Base-by-base conservation (phyloP, 495 filamentous ascomycete genomes). In the Paragyromitra xinjiangensis region DNA sequence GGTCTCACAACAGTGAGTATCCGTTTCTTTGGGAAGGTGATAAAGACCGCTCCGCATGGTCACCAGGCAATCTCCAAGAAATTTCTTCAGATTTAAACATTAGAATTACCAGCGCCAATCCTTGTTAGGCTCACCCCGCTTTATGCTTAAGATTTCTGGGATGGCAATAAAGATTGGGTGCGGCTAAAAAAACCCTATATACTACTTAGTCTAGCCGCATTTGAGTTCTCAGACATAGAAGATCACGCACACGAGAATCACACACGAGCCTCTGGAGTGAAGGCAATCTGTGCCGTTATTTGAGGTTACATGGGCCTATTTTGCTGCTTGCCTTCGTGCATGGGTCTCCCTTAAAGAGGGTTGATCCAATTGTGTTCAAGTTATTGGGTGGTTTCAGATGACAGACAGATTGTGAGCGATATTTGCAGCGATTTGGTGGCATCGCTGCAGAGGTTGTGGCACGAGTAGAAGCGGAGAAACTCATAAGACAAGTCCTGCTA, bases 21-120 rank as follows among this genome's bases (percentile, higher is more conserved):
- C 39, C 42, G 9, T 61, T 62, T 59, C 53, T 44, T 75, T 69
- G 55, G 71, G 74, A 73, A 77, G 74, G 74, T 77, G 74, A 66
- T 48, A 73, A 73, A 73, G 29, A 26, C 58, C 6, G 29, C 61
- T 58, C 40, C 22, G 42, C 42, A 51, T 62, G 74, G 68, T 77
- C 74, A 77, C 74, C 69, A 66, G 74, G 73, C 73, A 75, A 40
- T 53, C 44, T 59, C 68, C 55, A 69, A 61, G 6, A 24, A 26
- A 45, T 55, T 55, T 42, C 50, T 68, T 14, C 19, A 69, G 42
- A 42, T 64, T 53, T 63, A 69, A 64, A 45, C 34, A 64, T 45
- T 48, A 53, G 26, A 63, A 44, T 58, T 67, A 48, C 50, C 40
- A 65, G 70, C 53, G 50, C 51, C 50, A 73, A 65, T 58, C 71